phyloP scores from a whole-genome alignment of 75 land plant species.

The Picea glauca region DNA sequence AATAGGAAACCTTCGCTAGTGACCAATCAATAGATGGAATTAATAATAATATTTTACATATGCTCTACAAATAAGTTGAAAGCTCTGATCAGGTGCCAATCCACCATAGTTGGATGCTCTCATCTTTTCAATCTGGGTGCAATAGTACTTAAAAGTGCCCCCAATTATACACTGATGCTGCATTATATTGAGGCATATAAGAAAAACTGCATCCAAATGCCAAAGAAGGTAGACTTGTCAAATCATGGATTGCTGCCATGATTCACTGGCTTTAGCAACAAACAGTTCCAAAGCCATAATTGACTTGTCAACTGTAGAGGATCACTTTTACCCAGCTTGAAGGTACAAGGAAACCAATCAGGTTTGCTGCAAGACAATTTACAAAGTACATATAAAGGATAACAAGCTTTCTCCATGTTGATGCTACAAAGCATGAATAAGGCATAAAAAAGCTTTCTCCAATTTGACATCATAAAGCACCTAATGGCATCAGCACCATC shows the following conservation, averaged over 20 bases:
- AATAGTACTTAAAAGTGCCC: conserved; percentile 1
- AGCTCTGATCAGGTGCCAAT: background rate
- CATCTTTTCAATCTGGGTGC: conserved; percentile 5
- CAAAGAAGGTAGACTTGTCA: background rate
- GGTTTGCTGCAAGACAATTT: conserved; percentile 3
- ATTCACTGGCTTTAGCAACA: conserved; percentile 3
- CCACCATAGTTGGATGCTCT: conserved; percentile 1
- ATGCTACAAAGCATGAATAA: background rate
- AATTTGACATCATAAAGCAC: background rate
- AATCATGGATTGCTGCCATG: background rate
- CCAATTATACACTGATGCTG: background rate
- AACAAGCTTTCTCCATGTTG: background rate
- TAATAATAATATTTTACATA: conserved; percentile 3
- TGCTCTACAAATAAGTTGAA: background rate
- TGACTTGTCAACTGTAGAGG: background rate
- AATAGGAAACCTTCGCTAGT: background rate
- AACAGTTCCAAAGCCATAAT: conserved; percentile 1
- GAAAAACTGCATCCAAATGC: conserved; percentile 2
- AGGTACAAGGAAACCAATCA: background rate
- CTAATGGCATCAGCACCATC: too few relatives aligned
- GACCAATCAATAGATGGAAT: conserved; percentile 2
- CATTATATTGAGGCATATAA: conserved; percentile 2
- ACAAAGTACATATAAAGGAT: background rate
- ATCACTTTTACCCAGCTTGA: background rate
- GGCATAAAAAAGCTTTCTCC: conserved; percentile 1